phyloP scores from a whole-genome alignment of 225 moss, liverwort and hornwort genomes.

The Ulota crispa region DNA sequence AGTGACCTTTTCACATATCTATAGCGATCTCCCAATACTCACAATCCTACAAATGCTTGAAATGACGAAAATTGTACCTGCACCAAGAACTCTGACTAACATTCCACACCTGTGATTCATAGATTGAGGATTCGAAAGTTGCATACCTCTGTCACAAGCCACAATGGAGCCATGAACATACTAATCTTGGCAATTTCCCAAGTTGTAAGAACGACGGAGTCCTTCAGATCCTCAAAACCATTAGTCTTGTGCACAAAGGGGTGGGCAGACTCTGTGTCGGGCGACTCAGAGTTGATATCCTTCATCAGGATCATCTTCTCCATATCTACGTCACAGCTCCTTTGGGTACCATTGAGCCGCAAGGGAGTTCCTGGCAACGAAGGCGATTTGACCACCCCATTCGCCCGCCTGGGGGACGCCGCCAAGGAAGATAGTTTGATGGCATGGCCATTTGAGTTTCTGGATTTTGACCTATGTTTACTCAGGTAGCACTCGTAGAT shows the following conservation, averaged over 20 bases:
- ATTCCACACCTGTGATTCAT: neutral
- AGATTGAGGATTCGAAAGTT: neutral
- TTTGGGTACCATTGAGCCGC: conserved; percentile 33
- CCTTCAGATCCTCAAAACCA: conserved; percentile 36
- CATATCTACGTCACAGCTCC: conserved; percentile 37
- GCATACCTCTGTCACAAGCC: conserved; percentile 88
- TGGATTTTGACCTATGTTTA: conserved; percentile 28
- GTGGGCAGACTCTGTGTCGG: conserved; percentile 43
- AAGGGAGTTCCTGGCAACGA: conserved; percentile 48
- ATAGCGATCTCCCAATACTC: neutral
- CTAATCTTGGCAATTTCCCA: conserved; percentile 82
- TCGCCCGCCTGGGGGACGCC: conserved; percentile 34
- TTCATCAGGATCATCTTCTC: conserved; percentile 51
- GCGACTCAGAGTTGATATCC: conserved; percentile 36
- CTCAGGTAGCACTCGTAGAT: conserved; percentile 48
- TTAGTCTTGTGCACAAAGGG: conserved; percentile 53
- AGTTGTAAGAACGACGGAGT: conserved; percentile 34
- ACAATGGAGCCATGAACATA: conserved; percentile 79
- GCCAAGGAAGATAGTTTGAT: conserved; percentile 37
- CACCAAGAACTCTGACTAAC: neutral
- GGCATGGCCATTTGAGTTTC: conserved; percentile 8
- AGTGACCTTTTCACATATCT: neutral
- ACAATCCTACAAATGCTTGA: neutral
- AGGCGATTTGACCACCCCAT: conserved; percentile 38
- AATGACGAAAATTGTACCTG: neutral